Conservation (phyloP, 495 filamentous ascomycete species). For the Penicillium macrosclerotiorum region DNA sequence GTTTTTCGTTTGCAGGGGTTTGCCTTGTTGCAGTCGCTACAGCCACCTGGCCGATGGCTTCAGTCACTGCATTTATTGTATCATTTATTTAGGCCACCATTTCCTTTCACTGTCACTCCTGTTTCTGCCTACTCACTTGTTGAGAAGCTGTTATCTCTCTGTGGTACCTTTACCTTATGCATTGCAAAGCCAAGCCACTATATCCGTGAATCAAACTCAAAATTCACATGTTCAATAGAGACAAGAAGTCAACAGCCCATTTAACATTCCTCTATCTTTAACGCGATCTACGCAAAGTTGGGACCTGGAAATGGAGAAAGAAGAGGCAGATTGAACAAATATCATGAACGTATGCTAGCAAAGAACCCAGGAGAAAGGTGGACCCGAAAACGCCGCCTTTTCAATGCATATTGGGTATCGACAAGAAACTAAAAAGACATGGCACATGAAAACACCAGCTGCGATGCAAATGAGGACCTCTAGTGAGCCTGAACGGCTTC, state of each 20-base stretch:
- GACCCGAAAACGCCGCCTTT: conserved; percentile 17
- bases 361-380: neutral
- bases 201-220: conserved; percentile 1
- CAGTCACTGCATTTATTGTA: conserved; percentile 27
- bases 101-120: conserved; percentile 10
- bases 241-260: neutral
- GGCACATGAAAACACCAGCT: conserved; percentile 11
- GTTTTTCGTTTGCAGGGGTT: conserved; percentile 27
- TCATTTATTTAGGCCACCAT: conserved; percentile 29
- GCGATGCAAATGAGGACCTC: conserved; percentile 16
- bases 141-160: conserved; percentile 2
- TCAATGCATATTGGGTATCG: conserved; percentile 30
- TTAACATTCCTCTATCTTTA: neutral
- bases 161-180: conserved; percentile 9
- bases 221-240: too few species aligned
- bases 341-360: neutral
- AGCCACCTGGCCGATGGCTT: conserved; percentile 3
- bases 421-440: conserved; percentile 5
- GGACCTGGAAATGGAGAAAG: neutral
- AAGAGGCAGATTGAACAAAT: neutral
- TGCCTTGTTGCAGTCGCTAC: conserved; percentile 15
- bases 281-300: neutral
- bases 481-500: conserved; percentile 13
- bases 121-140: conserved; percentile 12
- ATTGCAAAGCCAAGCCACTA: conserved; percentile 9